Conservation (phyloP, 176 grass and related monocot genomes). For the Phoenix dactylifera region DNA sequence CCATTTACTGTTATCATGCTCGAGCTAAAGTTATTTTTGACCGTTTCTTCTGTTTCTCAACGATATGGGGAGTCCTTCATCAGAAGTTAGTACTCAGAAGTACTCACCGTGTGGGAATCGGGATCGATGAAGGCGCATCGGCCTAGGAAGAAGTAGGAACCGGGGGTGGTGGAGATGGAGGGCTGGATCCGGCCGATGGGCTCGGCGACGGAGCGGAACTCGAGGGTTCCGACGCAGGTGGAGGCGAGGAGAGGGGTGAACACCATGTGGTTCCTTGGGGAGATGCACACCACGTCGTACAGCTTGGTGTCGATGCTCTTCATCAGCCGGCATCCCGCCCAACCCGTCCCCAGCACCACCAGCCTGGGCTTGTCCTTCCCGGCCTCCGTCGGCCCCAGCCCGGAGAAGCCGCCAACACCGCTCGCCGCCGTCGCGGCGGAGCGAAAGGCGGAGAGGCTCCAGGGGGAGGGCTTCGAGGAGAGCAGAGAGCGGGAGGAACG, state of each 20-base stretch:
- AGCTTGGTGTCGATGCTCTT: constrained; percentile 60
- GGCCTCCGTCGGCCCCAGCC: constrained; percentile 52
- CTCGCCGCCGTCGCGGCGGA: background rate
- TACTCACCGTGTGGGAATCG: constrained; percentile 54
- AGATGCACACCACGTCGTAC: constrained; percentile 91
- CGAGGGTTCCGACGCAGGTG: constrained; percentile 96
- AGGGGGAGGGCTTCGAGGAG: constrained; percentile 1
- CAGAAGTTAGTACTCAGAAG: background rate
- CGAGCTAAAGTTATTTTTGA: no score
- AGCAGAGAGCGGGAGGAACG: background rate
- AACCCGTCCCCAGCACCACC: constrained; percentile 90
- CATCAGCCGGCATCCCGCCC: constrained; percentile 84
- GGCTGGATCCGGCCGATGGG: constrained; percentile 77
- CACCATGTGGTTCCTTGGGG: constrained; percentile 97
- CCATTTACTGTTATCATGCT: no score
- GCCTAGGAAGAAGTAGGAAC: constrained; percentile 82
- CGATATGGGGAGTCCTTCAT: background rate
- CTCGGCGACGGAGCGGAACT: constrained; percentile 96
- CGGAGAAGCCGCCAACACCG: constrained; percentile 25
- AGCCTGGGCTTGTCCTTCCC: constrained; percentile 67
- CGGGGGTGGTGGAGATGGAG: constrained; percentile 54
- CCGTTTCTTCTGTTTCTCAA: no score
- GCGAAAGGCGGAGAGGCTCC: background rate
- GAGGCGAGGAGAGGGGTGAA: constrained; percentile 98
- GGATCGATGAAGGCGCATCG: constrained; percentile 63